Percentiles rank a stretch among this genome's conserved stretches.
phyloP scores from a whole-genome alignment of 2,329 filamentous ascomycete species.

The Arthrobotrys iridis region DNA sequence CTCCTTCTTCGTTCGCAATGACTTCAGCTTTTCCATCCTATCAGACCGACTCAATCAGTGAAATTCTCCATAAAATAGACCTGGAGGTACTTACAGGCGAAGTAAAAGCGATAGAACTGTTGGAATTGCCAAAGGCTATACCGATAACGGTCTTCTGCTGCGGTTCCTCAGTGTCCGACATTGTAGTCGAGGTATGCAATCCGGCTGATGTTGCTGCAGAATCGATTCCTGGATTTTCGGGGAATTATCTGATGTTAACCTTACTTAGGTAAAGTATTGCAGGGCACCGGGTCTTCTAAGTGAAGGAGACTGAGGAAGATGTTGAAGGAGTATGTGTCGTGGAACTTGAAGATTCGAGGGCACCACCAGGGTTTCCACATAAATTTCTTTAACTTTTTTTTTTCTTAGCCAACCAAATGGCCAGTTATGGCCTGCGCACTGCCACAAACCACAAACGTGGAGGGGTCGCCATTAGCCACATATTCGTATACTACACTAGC shows the following conservation, averaged over 20 bases:
- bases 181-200: slow-evolving; percentile 10
- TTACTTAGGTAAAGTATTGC: slow-evolving; percentile 12
- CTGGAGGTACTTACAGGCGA: slow-evolving; percentile 65
- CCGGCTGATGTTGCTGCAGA: neutral
- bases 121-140: slow-evolving; percentile 97
- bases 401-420: slow-evolving; percentile 24
- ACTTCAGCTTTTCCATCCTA: slow-evolving; percentile 92
- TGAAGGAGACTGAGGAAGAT: neutral
- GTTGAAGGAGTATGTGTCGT: neutral
- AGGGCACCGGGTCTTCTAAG: neutral
- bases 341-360: slow-evolving; percentile 24
- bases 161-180: slow-evolving; percentile 51
- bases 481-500: slow-evolving; percentile 5
- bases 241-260: neutral
- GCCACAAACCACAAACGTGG: slow-evolving; percentile 38
- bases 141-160: slow-evolving; percentile 77
- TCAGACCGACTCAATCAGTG: slow-evolving; percentile 39
- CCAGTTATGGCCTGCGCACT: slow-evolving; percentile 17
- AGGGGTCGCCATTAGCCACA: slow-evolving; percentile 29
- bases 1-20: slow-evolving; percentile 98
- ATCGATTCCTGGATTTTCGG: neutral
- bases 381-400: slow-evolving; percentile 53
- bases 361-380: slow-evolving; percentile 21
- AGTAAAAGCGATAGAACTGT: slow-evolving; percentile 95
- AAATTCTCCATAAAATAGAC: neutral